A percentile compares a stretch with the other conserved stretches of the same genome.
These are phyloP conservation scores for Exophiala spinifera DNA, from an alignment of 2,329 filamentous ascomycete species.

Conservation along the genomic window DNA sequence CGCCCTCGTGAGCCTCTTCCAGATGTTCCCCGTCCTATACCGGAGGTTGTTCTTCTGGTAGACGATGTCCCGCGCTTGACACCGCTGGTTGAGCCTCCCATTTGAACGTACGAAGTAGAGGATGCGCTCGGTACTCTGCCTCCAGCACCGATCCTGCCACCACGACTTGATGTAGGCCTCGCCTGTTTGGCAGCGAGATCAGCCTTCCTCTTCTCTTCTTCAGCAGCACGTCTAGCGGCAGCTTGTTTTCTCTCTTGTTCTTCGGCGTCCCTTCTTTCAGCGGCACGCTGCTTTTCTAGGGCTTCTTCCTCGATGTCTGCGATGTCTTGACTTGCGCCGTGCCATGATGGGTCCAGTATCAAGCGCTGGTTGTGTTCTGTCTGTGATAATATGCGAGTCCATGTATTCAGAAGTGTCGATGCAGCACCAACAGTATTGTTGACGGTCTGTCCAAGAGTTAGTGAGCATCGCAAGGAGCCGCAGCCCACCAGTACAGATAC, in stretches of 20 bases:
- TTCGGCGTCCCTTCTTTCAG: slow-evolving; percentile 71
- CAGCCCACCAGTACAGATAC: slow-evolving; percentile 6
- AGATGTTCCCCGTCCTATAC: slow-evolving; percentile 15
- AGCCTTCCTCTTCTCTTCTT: slow-evolving; percentile 43
- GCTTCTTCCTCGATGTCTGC: slow-evolving; percentile 82
- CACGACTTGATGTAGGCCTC: slow-evolving; percentile 31
- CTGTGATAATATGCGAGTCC: slow-evolving; percentile 93
- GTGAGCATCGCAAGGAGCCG: slow-evolving; percentile 3
- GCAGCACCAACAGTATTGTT: slow-evolving; percentile 81
- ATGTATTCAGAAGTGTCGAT: slow-evolving; percentile 86
- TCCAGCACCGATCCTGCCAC: slow-evolving; percentile 35
- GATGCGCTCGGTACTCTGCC: slow-evolving; percentile 31
- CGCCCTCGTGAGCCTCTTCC: slow-evolving; percentile 17
- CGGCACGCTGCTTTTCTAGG: slow-evolving; percentile 68
- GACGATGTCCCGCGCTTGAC: slow-evolving; percentile 17
- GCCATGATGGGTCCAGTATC: slow-evolving; percentile 83
- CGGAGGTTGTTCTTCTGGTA: slow-evolving; percentile 18
- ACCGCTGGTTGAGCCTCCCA: slow-evolving; percentile 19
- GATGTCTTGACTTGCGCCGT: slow-evolving; percentile 81
- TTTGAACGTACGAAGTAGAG: slow-evolving; percentile 20
- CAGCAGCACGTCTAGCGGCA: slow-evolving; percentile 53
- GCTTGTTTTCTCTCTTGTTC: slow-evolving; percentile 76
- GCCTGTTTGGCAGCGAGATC: slow-evolving; percentile 35
- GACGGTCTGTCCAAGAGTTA: slow-evolving; percentile 60
- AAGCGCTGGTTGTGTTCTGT: slow-evolving; percentile 96